Conservation (phyloP, 2,329 filamentous ascomycete species). For the Aschersonia sp. region DNA sequence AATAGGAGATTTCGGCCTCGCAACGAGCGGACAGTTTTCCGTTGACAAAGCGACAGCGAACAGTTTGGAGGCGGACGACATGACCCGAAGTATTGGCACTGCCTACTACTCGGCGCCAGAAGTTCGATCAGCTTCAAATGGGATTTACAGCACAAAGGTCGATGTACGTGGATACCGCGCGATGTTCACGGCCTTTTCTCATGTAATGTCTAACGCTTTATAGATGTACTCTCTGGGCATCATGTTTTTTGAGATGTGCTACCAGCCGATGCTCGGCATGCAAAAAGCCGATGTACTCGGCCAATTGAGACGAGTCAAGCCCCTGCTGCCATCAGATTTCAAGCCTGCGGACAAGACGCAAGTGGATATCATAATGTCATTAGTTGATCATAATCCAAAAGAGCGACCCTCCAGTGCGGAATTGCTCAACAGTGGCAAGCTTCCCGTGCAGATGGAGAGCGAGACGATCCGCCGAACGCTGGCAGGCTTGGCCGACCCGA, state of each 20-base stretch:
- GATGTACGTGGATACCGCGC: constrained; percentile 42
- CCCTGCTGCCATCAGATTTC: constrained; percentile 61
- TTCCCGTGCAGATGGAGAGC: constrained; percentile 85
- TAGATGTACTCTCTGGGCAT: constrained; percentile 93
- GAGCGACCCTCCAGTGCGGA: constrained; percentile 72
- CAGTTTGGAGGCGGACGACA: constrained; percentile 37
- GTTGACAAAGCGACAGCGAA: constrained; percentile 35
- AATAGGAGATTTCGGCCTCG: constrained; percentile 92
- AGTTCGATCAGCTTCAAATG: constrained; percentile 58
- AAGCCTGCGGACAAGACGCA: constrained; percentile 55
- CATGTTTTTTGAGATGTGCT: constrained; percentile 98
- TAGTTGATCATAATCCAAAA: constrained; percentile 71
- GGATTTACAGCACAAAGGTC: constrained; percentile 82
- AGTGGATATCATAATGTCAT: constrained; percentile 60
- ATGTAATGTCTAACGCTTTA: background rate
- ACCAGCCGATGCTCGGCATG: constrained; percentile 50
- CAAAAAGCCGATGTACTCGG: constrained; percentile 50
- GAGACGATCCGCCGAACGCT: constrained; percentile 78
- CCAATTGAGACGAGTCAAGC: constrained; percentile 50
- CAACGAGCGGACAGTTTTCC: constrained; percentile 71
- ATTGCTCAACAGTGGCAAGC: constrained; percentile 68
- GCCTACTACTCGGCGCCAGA: constrained; percentile 90
- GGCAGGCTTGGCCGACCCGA: constrained; percentile 65
- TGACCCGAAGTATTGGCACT: constrained; percentile 61
- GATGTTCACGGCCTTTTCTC: too few species aligned